These are phyloP conservation scores for Aspergillus terreus DNA, from an alignment of 2,329 filamentous ascomycete genomes.

Conservation along the genomic window DNA sequence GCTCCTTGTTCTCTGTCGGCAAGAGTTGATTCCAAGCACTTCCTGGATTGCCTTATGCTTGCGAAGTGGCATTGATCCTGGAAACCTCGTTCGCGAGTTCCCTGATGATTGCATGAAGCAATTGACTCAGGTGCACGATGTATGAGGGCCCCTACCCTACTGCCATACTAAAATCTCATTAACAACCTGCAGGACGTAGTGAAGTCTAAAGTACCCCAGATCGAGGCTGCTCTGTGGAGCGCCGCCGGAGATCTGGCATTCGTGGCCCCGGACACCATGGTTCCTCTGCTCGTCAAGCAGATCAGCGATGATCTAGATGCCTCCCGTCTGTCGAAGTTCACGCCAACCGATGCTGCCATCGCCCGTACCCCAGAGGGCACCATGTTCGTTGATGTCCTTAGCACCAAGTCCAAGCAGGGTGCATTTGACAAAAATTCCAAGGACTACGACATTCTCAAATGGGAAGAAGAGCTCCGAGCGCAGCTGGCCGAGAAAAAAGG, in stretches of 20 bases:
- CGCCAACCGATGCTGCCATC: conserved; percentile 86
- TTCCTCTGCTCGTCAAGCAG: conserved; percentile 69
- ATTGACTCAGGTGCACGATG: conserved; percentile 57
- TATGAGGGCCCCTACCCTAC: conserved; percentile 33
- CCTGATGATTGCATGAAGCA: conserved; percentile 64
- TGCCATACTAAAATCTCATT: neutral
- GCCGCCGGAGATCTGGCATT: conserved; percentile 91
- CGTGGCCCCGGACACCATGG: conserved; percentile 79
- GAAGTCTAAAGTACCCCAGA: conserved; percentile 30
- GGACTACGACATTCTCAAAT: conserved; percentile 93
- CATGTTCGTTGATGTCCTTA: conserved; percentile 84
- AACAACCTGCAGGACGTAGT: conserved; percentile 25
- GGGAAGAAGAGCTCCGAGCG: conserved; percentile 86
- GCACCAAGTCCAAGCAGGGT: conserved; percentile 68
- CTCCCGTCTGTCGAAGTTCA: conserved; percentile 65
- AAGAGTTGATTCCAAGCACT: conserved; percentile 70
- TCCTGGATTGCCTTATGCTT: conserved; percentile 91
- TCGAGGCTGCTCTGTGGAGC: conserved; percentile 69
- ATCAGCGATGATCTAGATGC: conserved; percentile 71
- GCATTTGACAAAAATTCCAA: conserved; percentile 84
- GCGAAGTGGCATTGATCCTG: conserved; percentile 76
- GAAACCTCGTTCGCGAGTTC: conserved; percentile 64
- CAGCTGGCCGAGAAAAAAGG: conserved; percentile 94
- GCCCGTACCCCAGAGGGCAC: conserved; percentile 87
- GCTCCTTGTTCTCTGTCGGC: conserved; percentile 72